Evolutionary conservation across 2,329 filamentous ascomycete genomes (phyloP).

Genomic region (Scedosporium minutisporum): DNA sequence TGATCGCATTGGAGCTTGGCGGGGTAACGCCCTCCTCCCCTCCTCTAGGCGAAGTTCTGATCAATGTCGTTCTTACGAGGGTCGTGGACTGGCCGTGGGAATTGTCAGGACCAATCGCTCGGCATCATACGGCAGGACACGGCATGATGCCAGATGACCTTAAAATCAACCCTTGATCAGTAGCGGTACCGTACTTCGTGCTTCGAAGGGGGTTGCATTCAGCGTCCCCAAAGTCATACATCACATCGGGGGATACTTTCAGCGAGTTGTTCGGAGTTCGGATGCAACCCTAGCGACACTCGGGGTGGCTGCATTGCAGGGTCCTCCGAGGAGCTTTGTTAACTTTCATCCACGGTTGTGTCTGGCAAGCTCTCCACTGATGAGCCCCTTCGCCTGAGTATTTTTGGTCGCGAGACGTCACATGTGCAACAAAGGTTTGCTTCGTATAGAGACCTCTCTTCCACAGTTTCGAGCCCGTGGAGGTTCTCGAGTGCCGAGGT

Average conservation of each 20-base stretch:
- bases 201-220: neutral
- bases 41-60: neutral
- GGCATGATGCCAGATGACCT: neutral
- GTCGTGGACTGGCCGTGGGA: neutral
- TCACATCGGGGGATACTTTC: neutral
- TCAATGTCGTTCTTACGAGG: neutral
- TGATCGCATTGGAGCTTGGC: too few species aligned
- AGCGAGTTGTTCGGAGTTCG: neutral
- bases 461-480: too few species aligned
- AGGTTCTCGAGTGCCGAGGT: too few species aligned
- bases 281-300: conserved; percentile 3
- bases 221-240: neutral
- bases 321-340: neutral
- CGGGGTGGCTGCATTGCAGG: conserved; percentile 5
- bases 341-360: neutral
- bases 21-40: too few species aligned
- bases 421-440: neutral
- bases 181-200: neutral
- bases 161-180: neutral
- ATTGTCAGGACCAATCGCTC: neutral
- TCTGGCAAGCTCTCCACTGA: neutral
- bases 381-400: neutral
- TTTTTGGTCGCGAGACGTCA: neutral
- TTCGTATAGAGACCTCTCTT: too few species aligned
- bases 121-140: neutral